Evolutionary conservation across 345 rosid species (phyloP).

Genomic region (Stellera chamaejasme): DNA sequence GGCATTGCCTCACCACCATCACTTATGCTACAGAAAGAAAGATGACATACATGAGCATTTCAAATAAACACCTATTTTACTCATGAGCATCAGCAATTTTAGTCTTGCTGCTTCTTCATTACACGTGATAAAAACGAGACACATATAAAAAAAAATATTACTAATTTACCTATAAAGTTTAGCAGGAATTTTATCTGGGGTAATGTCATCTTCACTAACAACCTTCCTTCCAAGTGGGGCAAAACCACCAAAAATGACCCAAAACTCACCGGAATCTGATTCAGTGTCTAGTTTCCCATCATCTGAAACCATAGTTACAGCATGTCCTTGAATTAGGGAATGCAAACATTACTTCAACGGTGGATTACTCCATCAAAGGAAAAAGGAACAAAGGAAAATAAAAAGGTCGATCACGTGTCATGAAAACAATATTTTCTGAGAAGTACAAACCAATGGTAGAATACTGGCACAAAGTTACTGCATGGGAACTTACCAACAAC

Average conservation of each 20-base stretch:
- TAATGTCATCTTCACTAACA: slow-evolving; percentile 57
- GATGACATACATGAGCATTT: background rate
- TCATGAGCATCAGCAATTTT: too few relatives aligned
- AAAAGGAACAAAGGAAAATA: too few relatives aligned
- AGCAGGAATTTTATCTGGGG: slow-evolving; percentile 59
- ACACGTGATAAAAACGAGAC: background rate
- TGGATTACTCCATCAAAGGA: too few relatives aligned
- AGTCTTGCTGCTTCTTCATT: too few relatives aligned
- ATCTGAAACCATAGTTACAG: slow-evolving; percentile 33
- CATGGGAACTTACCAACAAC: slow-evolving; percentile 45
- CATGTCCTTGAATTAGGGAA: too few relatives aligned
- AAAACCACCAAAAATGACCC: slow-evolving; percentile 93
- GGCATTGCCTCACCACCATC: slow-evolving; percentile 51
- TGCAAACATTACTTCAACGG: too few relatives aligned
- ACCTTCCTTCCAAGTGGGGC: slow-evolving; percentile 91
- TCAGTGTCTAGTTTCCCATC: slow-evolving; percentile 86
- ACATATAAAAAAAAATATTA: background rate
- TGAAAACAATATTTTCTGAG: too few relatives aligned
- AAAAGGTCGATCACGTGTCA: too few relatives aligned
- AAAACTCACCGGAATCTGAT: slow-evolving; percentile 81
- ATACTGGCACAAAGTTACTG: slow-evolving; percentile 14
- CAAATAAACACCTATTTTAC: background rate
- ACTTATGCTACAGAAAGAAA: slow-evolving; percentile 42
- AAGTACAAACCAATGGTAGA: background rate
- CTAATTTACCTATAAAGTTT: slow-evolving; percentile 53